phyloP scores from a whole-genome alignment of 495 filamentous ascomycete species.

The Patellaria atrata region DNA sequence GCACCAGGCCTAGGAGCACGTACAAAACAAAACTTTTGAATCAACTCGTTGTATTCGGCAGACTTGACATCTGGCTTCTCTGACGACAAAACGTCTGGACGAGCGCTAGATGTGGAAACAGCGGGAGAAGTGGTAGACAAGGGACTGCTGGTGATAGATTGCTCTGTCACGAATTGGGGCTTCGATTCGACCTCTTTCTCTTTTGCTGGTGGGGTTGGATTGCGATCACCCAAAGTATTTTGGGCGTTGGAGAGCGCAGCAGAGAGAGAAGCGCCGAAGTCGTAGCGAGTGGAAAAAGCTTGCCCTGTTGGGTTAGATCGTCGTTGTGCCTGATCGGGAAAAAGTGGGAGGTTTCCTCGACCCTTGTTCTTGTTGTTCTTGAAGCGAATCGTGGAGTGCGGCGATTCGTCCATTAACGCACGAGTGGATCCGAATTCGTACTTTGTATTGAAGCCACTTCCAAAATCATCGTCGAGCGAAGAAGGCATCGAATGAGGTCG shows the following conservation, averaged over 20 bases:
- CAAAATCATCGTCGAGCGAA: conserved; percentile 55
- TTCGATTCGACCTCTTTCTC: conserved; percentile 17
- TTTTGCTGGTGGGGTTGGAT: conserved; percentile 15
- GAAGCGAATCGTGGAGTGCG: conserved; percentile 27
- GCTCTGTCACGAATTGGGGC: conserved; percentile 5
- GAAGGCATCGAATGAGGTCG: conserved; percentile 48
- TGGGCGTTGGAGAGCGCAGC: conserved; percentile 65
- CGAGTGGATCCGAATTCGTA: conserved; percentile 40
- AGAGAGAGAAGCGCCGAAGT: conserved; percentile 76
- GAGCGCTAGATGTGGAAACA: conserved; percentile 11
- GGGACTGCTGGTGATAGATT: conserved; percentile 8
- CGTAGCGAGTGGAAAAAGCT: conserved; percentile 81
- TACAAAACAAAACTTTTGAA: conserved; percentile 99
- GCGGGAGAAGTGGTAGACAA: conserved; percentile 14
- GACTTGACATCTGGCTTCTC: conserved; percentile 59
- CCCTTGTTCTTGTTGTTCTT: conserved; percentile 22
- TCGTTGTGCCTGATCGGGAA: conserved; percentile 30
- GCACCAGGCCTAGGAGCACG: conserved; percentile 35
- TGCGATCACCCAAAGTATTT: conserved; percentile 33
- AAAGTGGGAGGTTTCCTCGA: conserved; percentile 13
- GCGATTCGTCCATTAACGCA: conserved; percentile 39
- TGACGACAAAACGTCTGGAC: conserved; percentile 33
- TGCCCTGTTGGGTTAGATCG: conserved; percentile 50
- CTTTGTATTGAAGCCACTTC: conserved; percentile 35
- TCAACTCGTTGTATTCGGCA: conserved; percentile 77